These are phyloP conservation scores for Botrytis fragariae DNA, from an alignment of 2,329 filamentous ascomycete species.

Conservation along the genomic window DNA sequence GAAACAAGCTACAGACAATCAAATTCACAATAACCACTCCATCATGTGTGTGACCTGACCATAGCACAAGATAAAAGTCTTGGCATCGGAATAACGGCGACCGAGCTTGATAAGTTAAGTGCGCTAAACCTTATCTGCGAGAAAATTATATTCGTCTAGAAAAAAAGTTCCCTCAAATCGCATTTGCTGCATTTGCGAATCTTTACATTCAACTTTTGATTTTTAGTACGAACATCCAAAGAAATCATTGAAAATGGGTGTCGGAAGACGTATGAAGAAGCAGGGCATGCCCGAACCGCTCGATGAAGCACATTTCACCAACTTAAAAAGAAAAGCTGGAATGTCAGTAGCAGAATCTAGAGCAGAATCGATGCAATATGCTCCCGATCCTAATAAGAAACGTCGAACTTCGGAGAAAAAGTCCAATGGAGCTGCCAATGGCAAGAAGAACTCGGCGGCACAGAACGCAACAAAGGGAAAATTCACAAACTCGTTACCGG, in stretches of 20 bases:
- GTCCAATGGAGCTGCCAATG: constrained; percentile 23
- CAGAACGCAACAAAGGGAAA: constrained; percentile 38
- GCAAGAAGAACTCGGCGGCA: constrained; percentile 37
- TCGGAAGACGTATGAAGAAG: constrained; percentile 90
- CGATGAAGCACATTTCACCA: constrained; percentile 75
- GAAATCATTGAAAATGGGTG: constrained; percentile 65
- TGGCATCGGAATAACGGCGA: constrained; percentile 25
- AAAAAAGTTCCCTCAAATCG: constrained; percentile 26
- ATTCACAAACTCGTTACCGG: constrained; percentile 39
- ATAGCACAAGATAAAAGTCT: constrained; percentile 13
- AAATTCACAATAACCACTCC: neutral
- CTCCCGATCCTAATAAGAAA: constrained; percentile 52
- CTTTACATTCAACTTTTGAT: constrained; percentile 18
- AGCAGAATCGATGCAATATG: constrained; percentile 45
- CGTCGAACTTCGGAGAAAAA: constrained; percentile 50
- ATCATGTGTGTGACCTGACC: neutral
- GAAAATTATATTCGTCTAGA: constrained; percentile 24
- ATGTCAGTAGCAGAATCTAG: constrained; percentile 59
- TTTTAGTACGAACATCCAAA: neutral
- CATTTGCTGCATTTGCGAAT: constrained; percentile 17
- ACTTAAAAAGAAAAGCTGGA: constrained; percentile 80
- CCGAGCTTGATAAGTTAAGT: constrained; percentile 19
- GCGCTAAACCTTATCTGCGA: constrained; percentile 31
- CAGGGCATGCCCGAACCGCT: constrained; percentile 83
- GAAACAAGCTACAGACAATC: neutral